Evolutionary conservation across 2,329 filamentous ascomycete genomes (phyloP).

Genomic region (Penicillium sp.): DNA sequence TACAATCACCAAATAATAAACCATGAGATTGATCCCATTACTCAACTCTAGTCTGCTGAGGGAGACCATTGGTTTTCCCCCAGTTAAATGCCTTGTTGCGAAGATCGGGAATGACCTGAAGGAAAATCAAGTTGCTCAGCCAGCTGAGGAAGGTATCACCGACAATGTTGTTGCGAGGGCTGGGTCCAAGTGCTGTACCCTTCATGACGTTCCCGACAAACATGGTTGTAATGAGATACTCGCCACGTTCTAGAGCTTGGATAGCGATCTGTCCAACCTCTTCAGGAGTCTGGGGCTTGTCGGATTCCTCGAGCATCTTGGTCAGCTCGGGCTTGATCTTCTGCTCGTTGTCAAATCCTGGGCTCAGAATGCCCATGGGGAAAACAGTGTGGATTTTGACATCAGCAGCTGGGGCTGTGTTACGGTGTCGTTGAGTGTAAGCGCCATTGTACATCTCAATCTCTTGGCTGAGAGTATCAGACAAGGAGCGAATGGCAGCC

Average conservation of each 20-base stretch:
- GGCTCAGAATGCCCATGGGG: slow-evolving; percentile 78
- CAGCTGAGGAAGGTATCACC: slow-evolving; percentile 57
- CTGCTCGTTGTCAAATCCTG: slow-evolving; percentile 75
- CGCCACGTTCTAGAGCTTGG: slow-evolving; percentile 72
- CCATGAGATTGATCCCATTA: slow-evolving; percentile 6
- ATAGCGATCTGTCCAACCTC: slow-evolving; percentile 72
- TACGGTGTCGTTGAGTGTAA: slow-evolving; percentile 40
- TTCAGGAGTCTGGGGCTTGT: slow-evolving; percentile 75
- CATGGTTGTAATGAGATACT: slow-evolving; percentile 76
- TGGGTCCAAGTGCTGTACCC: slow-evolving; percentile 54
- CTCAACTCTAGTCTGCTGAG: slow-evolving; percentile 8
- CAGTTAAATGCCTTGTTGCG: slow-evolving; percentile 58
- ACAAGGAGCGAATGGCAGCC: slow-evolving; percentile 77
- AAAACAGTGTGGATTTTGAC: slow-evolving; percentile 80
- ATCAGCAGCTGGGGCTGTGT: slow-evolving; percentile 55
- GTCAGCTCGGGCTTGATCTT: slow-evolving; percentile 78
- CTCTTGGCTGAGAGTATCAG: slow-evolving; percentile 82
- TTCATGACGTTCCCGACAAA: slow-evolving; percentile 72
- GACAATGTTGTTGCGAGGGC: slow-evolving; percentile 54
- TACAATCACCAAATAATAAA: slow-evolving; percentile 21
- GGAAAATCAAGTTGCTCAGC: slow-evolving; percentile 54
- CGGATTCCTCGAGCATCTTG: slow-evolving; percentile 74
- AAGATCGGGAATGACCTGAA: slow-evolving; percentile 59
- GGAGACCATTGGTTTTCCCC: slow-evolving; percentile 56
- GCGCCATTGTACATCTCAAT: slow-evolving; percentile 78